Evolutionary conservation across 2,329 filamentous ascomycete species (phyloP).

Genomic region (Trichoderma lentiforme): DNA sequence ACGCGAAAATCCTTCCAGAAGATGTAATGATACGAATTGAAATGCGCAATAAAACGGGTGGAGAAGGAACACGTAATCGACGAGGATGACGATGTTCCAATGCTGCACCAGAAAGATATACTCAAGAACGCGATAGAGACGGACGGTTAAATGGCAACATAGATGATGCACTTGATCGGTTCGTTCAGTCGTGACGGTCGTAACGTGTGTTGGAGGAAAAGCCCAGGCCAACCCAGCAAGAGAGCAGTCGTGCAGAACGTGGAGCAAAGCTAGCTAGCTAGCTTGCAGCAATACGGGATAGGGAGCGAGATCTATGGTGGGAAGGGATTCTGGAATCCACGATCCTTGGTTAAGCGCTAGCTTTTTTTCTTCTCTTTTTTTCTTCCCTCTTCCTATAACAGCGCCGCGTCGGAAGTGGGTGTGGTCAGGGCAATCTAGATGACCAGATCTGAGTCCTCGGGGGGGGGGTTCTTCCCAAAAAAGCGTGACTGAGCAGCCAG

Average conservation of each 20-base stretch:
- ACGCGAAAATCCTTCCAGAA: constrained; percentile 24
- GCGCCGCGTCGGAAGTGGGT: neutral
- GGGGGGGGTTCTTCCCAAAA: neutral
- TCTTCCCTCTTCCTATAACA: neutral
- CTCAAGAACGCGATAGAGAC: constrained; percentile 15
- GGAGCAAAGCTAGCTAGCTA: neutral
- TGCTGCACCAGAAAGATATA: neutral
- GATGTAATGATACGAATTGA: neutral
- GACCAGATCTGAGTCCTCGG: neutral
- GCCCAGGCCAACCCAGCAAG: neutral
- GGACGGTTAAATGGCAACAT: constrained; percentile 10
- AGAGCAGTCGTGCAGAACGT: constrained; percentile 1
- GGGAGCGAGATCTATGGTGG: neutral
- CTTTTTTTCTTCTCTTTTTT: neutral
- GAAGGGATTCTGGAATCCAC: neutral
- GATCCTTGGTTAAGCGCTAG: neutral
- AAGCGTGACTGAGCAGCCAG: neutral
- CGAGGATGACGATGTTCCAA: neutral
- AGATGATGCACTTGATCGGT: constrained; percentile 16
- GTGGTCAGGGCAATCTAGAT: neutral
- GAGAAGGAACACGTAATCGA: constrained; percentile 10
- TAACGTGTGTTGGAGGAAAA: constrained; percentile 4
- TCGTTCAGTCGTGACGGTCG: constrained; percentile 20
- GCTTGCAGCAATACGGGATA: neutral
- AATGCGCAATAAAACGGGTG: constrained; percentile 13